Evolutionary conservation across 495 filamentous ascomycete species (phyloP), one percentile per base, ranked within the genome.

Genomic region (Neurospora sublineolata): DNA sequence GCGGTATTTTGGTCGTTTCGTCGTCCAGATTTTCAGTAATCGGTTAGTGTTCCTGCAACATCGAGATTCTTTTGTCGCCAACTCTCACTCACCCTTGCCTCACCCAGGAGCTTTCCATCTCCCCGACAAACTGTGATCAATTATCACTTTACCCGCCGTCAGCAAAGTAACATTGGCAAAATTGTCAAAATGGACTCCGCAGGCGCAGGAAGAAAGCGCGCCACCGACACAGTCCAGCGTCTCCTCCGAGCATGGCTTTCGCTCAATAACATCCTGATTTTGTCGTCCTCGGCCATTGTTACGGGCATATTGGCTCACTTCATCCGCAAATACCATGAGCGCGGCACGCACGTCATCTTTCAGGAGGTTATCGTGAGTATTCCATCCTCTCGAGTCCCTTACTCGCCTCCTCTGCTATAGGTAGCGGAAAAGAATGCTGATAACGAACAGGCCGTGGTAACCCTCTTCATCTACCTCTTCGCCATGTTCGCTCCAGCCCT

Each of bases 231-330:
- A 16, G 41, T 36, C 33, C 71, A 52, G 14, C 42, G 46, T 44
- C 70, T 76, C 37, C 71, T 72, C 11, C 72, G 76, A 3, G 38
- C 58, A 42, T 36, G 78, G 14, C 69, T 79, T 4, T 69, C 74
- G 0, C 16, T 76, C 12, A 75, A 73, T 69, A 77, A 78, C 64
- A 71, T 73, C 36, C n/a, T 78, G 14, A 73, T 79, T 30, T 46
- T 79, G 9, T 37, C 73, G 1, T 78, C 77, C n/a, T 78, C 76
- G 3, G 69, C 73, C 70, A 77, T 79, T 64, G 11, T 75, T 27
- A 75, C 73, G 0, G 77, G 76, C 14, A 75, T 79, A 36, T 9
- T 79, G 20, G 73, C 77, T 11, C 73, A 73, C 58, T 75, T 79
- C 33, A 33, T 79, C 38, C 71, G 69, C 70, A 72, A 39, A n/a